These are phyloP conservation scores for Rubia balearica DNA, from an alignment of 305 asterid genomes.

Conservation along the genomic window DNA sequence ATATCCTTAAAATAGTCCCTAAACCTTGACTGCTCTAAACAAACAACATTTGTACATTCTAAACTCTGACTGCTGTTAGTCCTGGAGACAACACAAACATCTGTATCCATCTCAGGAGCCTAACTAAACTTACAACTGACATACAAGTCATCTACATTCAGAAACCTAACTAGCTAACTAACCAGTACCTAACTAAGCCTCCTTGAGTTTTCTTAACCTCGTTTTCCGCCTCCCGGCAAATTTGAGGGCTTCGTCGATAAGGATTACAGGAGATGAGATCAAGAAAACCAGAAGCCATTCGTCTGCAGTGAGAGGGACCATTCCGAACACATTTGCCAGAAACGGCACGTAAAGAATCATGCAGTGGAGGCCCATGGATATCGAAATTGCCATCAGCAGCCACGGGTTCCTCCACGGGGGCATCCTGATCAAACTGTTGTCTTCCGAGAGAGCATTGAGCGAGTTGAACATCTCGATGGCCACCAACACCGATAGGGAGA, in stretches of 20 bases:
- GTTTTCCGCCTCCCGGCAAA: conserved; percentile 62
- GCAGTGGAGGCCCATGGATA: conserved; percentile 65
- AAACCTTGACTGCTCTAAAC: background rate
- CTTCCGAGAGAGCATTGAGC: conserved; percentile 84
- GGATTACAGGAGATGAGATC: conserved; percentile 70
- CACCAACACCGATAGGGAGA: conserved; percentile 81
- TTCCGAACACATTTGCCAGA: conserved; percentile 63
- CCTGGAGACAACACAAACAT: background rate
- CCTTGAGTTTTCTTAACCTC: conserved; percentile 40
- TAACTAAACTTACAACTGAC: conserved; percentile 1
- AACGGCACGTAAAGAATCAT: conserved; percentile 76
- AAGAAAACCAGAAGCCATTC: conserved; percentile 73
- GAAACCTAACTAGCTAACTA: background rate
- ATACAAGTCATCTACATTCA: background rate
- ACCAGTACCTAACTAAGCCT: conserved; percentile 15
- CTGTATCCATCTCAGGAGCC: background rate
- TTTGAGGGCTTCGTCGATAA: conserved; percentile 72
- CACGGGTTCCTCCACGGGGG: conserved; percentile 95
- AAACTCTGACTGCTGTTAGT: conserved; percentile 4
- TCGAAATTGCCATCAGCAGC: conserved; percentile 75
- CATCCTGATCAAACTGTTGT: conserved; percentile 73
- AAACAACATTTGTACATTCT: conserved; percentile 2
- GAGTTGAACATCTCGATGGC: conserved; percentile 90
- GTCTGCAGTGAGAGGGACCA: conserved; percentile 56
- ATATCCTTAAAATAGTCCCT: background rate